Base-by-base conservation (phyloP, 768 basidiomycete genomes). In the Lyophyllum shimeji region DNA sequence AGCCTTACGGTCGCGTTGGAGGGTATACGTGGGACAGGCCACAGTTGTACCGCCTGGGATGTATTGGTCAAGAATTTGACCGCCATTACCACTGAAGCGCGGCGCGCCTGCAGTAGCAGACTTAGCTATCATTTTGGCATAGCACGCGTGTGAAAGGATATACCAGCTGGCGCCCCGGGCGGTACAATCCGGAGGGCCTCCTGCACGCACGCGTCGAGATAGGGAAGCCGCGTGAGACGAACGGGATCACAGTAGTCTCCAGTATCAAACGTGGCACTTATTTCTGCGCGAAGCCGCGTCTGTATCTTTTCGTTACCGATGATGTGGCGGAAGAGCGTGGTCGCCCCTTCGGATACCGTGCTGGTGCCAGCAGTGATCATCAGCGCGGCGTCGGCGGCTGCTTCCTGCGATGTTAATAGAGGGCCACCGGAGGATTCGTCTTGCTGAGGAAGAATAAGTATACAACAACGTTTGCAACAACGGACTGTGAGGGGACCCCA, bases 181-280 rank as follows among this genome's bases (percentile, higher is more conserved):
- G 66, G 65, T 5, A 61, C 56, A 9, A 66, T 40, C n/a, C 66
- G 52, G 12, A 67, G 56, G 12, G 65, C 52, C 43, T 67, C 66
- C 46, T 67, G 65, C 6, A 66, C 48, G 34, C 66, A 66, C n/a
- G 65, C 65, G 37, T 64, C 65, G n/a, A 67, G 65, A 23, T 60
- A 65, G 1, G 65, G 60, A n/a, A 66, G 52, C 39, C 60, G 52
- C 1, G 50, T n/a, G 7, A 65, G 44, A 3, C 39, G 50, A 7
- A 27, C 31, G 18, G 44, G 37, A 40, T 64, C 63, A 20, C 55
- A 50, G 39, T 63, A 47, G 12, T 61, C 63, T 18, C 37, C 37
- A 3, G 40, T 57, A n/a, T 48, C 55, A 11, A 52, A 43, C 9
- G 46, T 46, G 1, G 7, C 13, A 20, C 24, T 39, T 20, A 64